These are phyloP conservation scores for Pharus latifolius DNA, from an alignment of 176 grass and related monocot species.

Conservation along the genomic window DNA sequence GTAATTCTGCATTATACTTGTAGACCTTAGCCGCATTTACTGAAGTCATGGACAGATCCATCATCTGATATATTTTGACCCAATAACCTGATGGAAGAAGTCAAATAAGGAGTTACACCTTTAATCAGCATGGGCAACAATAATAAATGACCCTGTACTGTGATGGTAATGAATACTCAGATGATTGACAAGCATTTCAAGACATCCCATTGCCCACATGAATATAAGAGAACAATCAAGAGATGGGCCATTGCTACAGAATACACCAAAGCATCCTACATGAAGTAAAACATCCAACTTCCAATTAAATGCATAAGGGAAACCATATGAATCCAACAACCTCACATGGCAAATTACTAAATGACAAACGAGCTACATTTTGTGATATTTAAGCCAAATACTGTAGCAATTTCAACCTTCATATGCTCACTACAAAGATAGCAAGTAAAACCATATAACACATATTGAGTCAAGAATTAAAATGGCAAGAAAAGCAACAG, in stretches of 20 bases:
- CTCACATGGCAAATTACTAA: neutral
- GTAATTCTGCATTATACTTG: slow-evolving; percentile 56
- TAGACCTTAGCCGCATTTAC: slow-evolving; percentile 57
- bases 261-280: slow-evolving; percentile 10
- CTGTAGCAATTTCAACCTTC: neutral
- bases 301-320: slow-evolving; percentile 14
- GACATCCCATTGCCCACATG: neutral
- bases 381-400: neutral
- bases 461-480: neutral
- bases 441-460: neutral
- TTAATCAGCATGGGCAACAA: neutral
- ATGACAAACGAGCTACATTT: neutral
- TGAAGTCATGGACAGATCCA: slow-evolving; percentile 40
- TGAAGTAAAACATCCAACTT: slow-evolving; percentile 5
- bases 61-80: neutral
- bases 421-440: neutral
- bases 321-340: neutral
- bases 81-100: slow-evolving; percentile 15
- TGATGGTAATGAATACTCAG: too few species aligned
- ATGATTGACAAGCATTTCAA: neutral
- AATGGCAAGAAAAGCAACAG: neutral
- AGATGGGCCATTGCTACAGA: slow-evolving; percentile 2
- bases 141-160: slow-evolving; percentile 16
- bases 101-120: slow-evolving; percentile 13
- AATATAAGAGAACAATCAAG: slow-evolving; percentile 7